phyloP scores from a whole-genome alignment of 116 monocot genomes.

The Zostera marina region DNA sequence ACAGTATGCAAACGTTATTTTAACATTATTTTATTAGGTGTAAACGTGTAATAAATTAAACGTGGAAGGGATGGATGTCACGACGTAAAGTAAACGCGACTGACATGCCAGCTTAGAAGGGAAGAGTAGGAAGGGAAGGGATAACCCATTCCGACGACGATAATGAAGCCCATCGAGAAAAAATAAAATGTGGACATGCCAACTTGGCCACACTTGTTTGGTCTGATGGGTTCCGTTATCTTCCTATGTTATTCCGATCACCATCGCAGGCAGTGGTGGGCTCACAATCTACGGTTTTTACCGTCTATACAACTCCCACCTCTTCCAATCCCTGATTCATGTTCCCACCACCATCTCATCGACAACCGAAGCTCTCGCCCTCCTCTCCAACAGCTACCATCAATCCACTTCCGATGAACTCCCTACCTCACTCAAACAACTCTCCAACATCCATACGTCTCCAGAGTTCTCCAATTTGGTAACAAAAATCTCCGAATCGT shows the following conservation, averaged over 20 bases:
- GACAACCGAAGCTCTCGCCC: slow-evolving; percentile 14
- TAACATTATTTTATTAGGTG: no score
- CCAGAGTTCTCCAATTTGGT: slow-evolving; percentile 33
- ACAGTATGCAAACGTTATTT: no score
- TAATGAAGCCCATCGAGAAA: no score
- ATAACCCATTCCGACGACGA: no score
- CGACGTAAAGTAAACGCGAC: no score
- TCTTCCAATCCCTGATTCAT: slow-evolving; percentile 5
- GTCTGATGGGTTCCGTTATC: no score
- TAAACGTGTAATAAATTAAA: no score
- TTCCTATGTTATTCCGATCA: slow-evolving; percentile 1
- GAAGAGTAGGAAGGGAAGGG: no score
- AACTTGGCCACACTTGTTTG: no score
- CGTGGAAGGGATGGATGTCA: no score
- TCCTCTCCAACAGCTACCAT: slow-evolving; percentile 40
- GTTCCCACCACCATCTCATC: slow-evolving; percentile 6
- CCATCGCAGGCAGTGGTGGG: slow-evolving; percentile 2
- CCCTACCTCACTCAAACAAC: slow-evolving; percentile 32
- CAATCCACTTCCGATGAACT: slow-evolving; percentile 26
- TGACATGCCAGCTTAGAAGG: no score
- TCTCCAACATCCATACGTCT: slow-evolving; percentile 33
- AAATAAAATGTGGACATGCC: no score
- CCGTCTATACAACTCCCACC: neutral
- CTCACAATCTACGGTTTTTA: slow-evolving; percentile 5
- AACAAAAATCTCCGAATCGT: slow-evolving; percentile 19